These are phyloP conservation scores for Metschnikowia chrysomelidarum DNA, from an alignment of 805 yeast species.

Conservation along the genomic window DNA sequence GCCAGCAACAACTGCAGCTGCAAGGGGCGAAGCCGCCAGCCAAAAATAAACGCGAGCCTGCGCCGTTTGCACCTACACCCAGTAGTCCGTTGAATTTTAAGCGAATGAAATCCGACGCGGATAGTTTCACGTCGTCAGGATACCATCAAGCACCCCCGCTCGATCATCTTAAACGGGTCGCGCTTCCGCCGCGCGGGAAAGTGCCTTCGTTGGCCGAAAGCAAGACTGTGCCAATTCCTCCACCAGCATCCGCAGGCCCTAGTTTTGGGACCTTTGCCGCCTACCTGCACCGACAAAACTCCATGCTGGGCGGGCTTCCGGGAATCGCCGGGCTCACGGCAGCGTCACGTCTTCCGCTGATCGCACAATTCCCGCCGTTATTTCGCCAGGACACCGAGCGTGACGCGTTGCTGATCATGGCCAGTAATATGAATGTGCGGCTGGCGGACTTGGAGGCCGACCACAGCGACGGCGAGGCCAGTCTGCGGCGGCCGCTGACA, in stretches of 20 bases:
- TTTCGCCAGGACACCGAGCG: constrained; percentile 40
- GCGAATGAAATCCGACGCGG: constrained; percentile 14
- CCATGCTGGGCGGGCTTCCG: too few relatives aligned
- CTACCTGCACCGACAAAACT: too few relatives aligned
- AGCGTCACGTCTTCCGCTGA: too few relatives aligned
- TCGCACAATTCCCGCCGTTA: constrained; percentile 16
- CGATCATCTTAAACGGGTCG: constrained; percentile 35
- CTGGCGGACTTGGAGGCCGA: constrained; percentile 38
- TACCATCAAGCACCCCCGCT: constrained; percentile 1
- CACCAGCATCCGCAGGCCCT: constrained; percentile 27
- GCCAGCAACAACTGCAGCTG: constrained; percentile 21
- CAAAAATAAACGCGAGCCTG: constrained; percentile 9
- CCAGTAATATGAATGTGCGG: constrained; percentile 31
- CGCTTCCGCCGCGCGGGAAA: constrained; percentile 19
- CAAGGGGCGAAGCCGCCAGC: too few relatives aligned
- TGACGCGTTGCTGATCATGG: constrained; percentile 37
- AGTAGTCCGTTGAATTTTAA: constrained; percentile 2
- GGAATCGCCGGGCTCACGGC: constrained; percentile 9
- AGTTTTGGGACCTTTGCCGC: constrained; percentile 34
- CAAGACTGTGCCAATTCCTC: constrained; percentile 35
- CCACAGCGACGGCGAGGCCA: constrained; percentile 29
- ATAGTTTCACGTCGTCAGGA: too few relatives aligned
- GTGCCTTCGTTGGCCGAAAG: constrained; percentile 30
- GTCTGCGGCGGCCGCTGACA: constrained; percentile 14
- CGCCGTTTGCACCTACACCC: neutral